phyloP scores from a whole-genome alignment of 257 asterid genomes.

The Scutellaria galericulata region DNA sequence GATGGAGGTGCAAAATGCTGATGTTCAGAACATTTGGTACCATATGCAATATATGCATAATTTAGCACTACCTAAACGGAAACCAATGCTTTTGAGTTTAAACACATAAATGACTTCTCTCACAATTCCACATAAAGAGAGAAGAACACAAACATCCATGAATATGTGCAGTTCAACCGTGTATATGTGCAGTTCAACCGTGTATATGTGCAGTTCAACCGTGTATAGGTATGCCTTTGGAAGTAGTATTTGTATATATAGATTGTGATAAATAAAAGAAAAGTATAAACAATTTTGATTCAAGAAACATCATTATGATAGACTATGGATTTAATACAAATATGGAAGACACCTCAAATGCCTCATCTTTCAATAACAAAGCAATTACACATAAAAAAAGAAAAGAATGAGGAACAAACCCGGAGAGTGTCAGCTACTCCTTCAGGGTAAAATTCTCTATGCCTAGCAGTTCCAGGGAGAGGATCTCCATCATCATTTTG shows the following conservation, averaged over 20 bases:
- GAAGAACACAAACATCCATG: conserved; percentile 8
- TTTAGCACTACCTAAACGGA: conserved; percentile 1
- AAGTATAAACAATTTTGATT: background rate
- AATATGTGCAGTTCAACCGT: conserved; percentile 7
- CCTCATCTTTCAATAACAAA: conserved; percentile 5
- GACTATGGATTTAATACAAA: conserved; percentile 10
- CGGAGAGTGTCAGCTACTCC: conserved; percentile 91
- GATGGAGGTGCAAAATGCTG: background rate
- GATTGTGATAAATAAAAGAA: background rate
- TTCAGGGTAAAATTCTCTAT: conserved; percentile 98
- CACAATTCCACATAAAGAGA: background rate
- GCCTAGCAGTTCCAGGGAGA: conserved; percentile 97
- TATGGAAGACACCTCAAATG: conserved; percentile 28
- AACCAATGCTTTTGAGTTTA: background rate
- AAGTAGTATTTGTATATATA: background rate
- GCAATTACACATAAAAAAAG: conserved; percentile 25
- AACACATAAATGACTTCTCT: background rate
- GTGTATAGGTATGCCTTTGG: background rate
- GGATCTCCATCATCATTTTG: conserved; percentile 91
- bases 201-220: conserved; percentile 14
- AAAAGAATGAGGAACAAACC: conserved; percentile 56
- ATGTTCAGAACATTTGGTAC: background rate
- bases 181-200: too few species aligned
- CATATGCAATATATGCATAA: background rate
- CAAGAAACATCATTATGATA: background rate